Evolutionary conservation across 2,329 filamentous ascomycete species (phyloP), one percentile per base, ranked within the genome.

Genomic region (Diplodia intermedia): DNA sequence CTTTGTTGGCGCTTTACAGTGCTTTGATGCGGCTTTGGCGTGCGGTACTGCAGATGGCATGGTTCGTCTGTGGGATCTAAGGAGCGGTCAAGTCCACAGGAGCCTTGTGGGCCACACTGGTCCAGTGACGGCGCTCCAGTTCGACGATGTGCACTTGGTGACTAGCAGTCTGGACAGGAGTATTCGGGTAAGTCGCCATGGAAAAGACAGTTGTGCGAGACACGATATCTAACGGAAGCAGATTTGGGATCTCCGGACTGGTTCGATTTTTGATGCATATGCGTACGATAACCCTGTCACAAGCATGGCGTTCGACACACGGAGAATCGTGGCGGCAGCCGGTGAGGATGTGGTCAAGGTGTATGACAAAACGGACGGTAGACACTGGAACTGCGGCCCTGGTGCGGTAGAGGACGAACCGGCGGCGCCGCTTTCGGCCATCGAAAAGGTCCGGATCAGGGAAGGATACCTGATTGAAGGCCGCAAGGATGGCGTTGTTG

Each of bases 221-320:
- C 14, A 56, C 14, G 8, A 8, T 29, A 14, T 56, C 18, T 36
- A 33, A 63, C 31, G 38, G 12, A n/a, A 36, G 62, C 76, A 98
- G 94, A 98, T 99, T 77, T 99, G 95, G 95, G 95, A 99, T 80
- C 90, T 99, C 68, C 91, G 95, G 66, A 98, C 93, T 14, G 95
- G 95, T 55, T 94, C 93, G 40, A 97, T 99, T 73, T 91, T 91
- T 78, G 95, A 99, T 78, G 95, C 94, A 20, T 99, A 94, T 79
- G 95, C 94, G 26, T 99, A 98, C 81, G 94, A 98, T 76, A 86
- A 92, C 75, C 89, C 94, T 0, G 88, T 99, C 68, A 97, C 93
- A 38, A 92, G 90, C 83, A 97, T 98, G 93, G 97, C 96, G 90
- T 99, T 99, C 78, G 95, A 99, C 79, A 82, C 88, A 15, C 89